Conservation (phyloP, 306 rosid species). For the Carpinus fangiana region DNA sequence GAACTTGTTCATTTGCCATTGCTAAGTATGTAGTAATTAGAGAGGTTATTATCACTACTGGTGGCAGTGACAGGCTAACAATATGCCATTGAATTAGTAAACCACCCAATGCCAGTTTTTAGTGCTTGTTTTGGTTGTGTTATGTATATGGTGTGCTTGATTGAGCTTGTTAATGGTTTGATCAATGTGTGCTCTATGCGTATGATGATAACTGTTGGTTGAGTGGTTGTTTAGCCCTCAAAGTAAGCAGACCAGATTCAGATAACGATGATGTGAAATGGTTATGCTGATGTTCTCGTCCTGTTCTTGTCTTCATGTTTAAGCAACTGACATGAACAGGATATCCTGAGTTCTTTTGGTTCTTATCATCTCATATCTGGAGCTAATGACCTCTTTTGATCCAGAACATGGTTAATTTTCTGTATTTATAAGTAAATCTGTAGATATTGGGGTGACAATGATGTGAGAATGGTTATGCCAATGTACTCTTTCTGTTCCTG, state of each 20-base stretch:
- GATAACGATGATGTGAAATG: no score
- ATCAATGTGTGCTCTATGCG: background rate
- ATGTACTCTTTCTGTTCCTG: slow-evolving; percentile 16
- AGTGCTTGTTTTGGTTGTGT: background rate
- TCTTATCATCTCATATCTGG: no score
- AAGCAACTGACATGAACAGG: slow-evolving; percentile 15
- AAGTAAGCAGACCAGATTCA: background rate
- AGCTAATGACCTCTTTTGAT: no score
- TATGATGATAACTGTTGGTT: background rate
- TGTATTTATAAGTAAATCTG: no score
- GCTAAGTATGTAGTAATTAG: background rate
- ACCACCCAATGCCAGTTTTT: background rate
- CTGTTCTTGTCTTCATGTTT: background rate
- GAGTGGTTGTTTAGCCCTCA: background rate
- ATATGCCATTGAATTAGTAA: background rate
- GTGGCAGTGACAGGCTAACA: background rate
- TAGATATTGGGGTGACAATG: no score
- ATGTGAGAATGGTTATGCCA: background rate
- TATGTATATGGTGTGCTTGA: background rate
- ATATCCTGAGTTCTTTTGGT: background rate
- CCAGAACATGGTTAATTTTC: no score
- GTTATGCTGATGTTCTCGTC: no score
- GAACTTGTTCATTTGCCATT: background rate
- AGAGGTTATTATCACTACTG: background rate
- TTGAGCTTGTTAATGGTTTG: slow-evolving; percentile 15